Base-by-base conservation (phyloP, 148 eudicot species). In the Silene conica region DNA sequence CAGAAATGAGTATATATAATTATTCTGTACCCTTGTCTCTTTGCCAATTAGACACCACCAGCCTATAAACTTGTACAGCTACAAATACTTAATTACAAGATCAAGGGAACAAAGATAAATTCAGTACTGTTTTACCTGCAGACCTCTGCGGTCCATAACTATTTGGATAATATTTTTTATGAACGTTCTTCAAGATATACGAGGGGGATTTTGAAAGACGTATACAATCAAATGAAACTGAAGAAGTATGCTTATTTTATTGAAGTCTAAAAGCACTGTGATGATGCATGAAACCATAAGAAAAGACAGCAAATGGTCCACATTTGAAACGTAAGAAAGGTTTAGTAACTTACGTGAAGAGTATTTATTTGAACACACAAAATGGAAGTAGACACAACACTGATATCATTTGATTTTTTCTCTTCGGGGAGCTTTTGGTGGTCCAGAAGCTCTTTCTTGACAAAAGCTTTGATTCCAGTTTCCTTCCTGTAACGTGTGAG, bases 341-440 rank as follows among this genome's bases (percentile, higher is more conserved):
- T 50, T 58, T 57, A 67, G 23, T 50, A 68, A 87, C 99, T 82
- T 79, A 96, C 99, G 80, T 92, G 85, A 22, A 96, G 91, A 54
- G 96, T 89, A 82, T 96, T 96, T 74, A 96, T 81, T 82, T 92
- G 97, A 57, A 92, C 90, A 72, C 99, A 96, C 46, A 96, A 92
- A 55, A 89, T 83, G 75, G 94, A 75, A 26, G 99, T 96, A 1
- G 90, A 78, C 82, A 86, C 72, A 73, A 90, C 94, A 77, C 81
- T 84, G 74, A 96, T 89, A 22, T 90, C 97, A 80, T 82, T 82
- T 61, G 99, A 92, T 82, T 73, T 86, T 78, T 85, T 84, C 84
- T 86, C 88, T 77, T 87, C 93, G 76, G 97, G 92, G 60, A 83
- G 76, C 80, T 83, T 87, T 77, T 92, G 87, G 78, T 92, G 87